A percentile compares a stretch with the other conserved stretches of the same genome.
phyloP scores from a whole-genome alignment of 106 monocot species.

The Allium sativum region DNA sequence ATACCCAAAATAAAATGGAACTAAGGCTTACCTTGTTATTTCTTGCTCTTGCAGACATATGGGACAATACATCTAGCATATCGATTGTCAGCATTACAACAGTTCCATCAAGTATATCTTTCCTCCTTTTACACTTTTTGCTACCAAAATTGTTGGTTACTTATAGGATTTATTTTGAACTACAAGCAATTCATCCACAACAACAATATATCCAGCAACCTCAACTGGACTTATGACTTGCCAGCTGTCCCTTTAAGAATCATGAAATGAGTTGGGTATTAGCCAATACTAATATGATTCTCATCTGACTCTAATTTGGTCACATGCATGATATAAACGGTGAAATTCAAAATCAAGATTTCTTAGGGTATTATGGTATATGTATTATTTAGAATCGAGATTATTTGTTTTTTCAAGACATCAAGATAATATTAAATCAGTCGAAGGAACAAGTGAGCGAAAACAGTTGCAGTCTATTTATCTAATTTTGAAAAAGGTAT shows the following conservation, averaged over 20 bases:
- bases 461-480: no score
- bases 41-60: slow-evolving; percentile 93
- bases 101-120: slow-evolving; percentile 92
- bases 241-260: slow-evolving; percentile 53
- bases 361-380: not conserved
- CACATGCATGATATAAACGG: not conserved
- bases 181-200: slow-evolving; percentile 62
- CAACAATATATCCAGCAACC: slow-evolving; percentile 72
- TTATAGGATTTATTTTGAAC: slow-evolving; percentile 76
- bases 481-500: no score
- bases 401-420: no score
- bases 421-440: no score
- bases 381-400: not conserved
- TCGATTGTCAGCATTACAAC: slow-evolving; percentile 93
- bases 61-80: slow-evolving; percentile 98
- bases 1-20: not conserved
- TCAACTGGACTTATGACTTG: slow-evolving; percentile 95
- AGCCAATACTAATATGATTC: no score
- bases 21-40: slow-evolving; percentile 66
- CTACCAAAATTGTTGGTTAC: slow-evolving; percentile 77
- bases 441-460: not conserved
- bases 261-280: not conserved
- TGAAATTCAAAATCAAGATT: no score
- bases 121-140: slow-evolving; percentile 86
- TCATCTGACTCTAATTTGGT: not conserved